Base-by-base conservation (phyloP, 1,284 basidiomycete genomes). In the Ustilago loliicola region DNA sequence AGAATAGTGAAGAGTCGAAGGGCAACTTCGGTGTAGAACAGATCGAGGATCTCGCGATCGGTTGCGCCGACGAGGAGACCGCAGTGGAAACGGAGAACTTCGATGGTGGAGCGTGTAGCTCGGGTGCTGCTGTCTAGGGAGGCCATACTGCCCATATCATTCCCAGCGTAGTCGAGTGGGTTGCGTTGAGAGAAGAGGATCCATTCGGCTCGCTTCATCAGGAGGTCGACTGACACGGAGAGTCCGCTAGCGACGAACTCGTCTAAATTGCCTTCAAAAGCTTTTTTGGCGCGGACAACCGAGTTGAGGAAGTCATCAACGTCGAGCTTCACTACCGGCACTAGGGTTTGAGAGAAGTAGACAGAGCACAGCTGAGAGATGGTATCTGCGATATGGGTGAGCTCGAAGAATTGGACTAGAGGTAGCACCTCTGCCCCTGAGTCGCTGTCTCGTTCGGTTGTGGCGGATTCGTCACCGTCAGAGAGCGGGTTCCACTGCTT, bases 191-290 rank as follows among this genome's bases (percentile, higher is more conserved):
- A 93, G 53, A 91, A 88, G 76, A 99, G 93, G 74, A 96, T 93
- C 85, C 98, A 93, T 80, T 99, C 96, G 27, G 97, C 95, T 91
- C 98, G 95, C 80, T 93, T 93, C 95, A 99, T 98, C 59, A 99
- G 88, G 3, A 97, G 92, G 77, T 98, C 94, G 2, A 97, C 97
- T 2, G 95, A 95, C 0, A 95, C 93, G 82, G 98, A 98, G 79
- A 99, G 87, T 0, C 96, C 96, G 6, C 90, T 90, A 0, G 96
- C 96, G 8, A 99, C 96, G 30, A 91, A 92, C 78, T 98, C 96
- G 84, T 99, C 97, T 36, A 99, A 87, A 0, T 91, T 89, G 72
- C 93, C 92, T 86, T 99, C 97, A 78, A 98, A 98, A 15, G 91
- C 90, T 88, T 98, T 98, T 90, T 98, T 99, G 86, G 98, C 96